These are phyloP conservation scores for Geotrichum klebahnii DNA, from an alignment of 1,139 yeast species.

Conservation along the genomic window DNA sequence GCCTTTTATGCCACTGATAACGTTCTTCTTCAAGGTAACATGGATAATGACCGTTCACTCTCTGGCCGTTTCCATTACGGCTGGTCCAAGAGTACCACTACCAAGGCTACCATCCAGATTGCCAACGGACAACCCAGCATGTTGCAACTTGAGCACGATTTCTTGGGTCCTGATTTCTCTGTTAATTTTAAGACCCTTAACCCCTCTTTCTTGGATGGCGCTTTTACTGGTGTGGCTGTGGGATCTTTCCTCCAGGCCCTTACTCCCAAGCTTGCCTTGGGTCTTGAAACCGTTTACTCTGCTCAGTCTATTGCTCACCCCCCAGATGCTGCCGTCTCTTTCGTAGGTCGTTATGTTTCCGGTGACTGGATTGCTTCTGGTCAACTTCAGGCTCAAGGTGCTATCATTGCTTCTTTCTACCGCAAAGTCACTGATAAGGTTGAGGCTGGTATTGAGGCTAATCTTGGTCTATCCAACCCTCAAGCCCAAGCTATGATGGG, in stretches of 20 bases:
- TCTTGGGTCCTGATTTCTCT: conserved; percentile 83
- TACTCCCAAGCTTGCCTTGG: conserved; percentile 77
- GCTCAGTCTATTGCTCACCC: conserved; percentile 70
- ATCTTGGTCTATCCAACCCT: conserved; percentile 72
- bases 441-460: conserved; percentile 95
- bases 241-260: conserved; percentile 88
- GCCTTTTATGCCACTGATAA: conserved; percentile 87
- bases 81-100: conserved; percentile 74
- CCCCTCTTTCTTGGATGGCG: conserved; percentile 73
- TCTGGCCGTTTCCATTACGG: conserved; percentile 90
- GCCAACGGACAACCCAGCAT: conserved; percentile 88
- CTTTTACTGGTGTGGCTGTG: conserved; percentile 85
- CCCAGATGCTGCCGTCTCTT: conserved; percentile 88
- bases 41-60: conserved; percentile 80
- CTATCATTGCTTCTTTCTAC: conserved; percentile 86
- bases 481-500: conserved; percentile 56
- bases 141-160: conserved; percentile 96
- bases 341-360: conserved; percentile 84
- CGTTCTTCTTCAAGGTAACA: conserved; percentile 82
- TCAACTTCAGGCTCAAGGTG: conserved; percentile 91
- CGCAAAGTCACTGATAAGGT: conserved; percentile 86
- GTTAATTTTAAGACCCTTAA: conserved; percentile 85
- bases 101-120: conserved; percentile 84
- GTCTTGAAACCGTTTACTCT: conserved; percentile 90
- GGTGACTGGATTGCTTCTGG: conserved; percentile 92